Base-by-base conservation (phyloP, 2,329 filamentous ascomycete species). In the Endothia cerciana region DNA sequence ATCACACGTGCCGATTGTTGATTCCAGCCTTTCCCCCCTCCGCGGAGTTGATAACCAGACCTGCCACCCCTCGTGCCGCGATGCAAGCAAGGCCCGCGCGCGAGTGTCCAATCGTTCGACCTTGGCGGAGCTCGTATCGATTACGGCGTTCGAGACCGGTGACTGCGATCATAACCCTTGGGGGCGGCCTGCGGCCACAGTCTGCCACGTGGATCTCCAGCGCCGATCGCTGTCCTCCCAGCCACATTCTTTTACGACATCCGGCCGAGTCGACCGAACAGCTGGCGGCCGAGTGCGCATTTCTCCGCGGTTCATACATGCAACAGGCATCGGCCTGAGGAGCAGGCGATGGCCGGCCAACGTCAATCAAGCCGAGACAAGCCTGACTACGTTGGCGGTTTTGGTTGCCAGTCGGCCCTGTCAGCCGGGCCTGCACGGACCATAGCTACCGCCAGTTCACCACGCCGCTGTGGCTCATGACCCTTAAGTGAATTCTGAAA, bases 401-500 rank as follows among this genome's bases (percentile, higher is more conserved):
- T 49, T 49, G 33, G 33, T 10, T 10, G 33, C 25, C 22, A 28
- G 22, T 10, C 47, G 28, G 11, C 28, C 22, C 25, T 51, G 22
- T 28, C 8, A 15, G 25, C 25, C 25, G 15, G 4, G 15, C 22
- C 13, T 11, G 51, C 28, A 55, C 51, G 28, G 30, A n/a, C 51
- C 51, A 55, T 4, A 5, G 19, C 15, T 3, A 55, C 17, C 19
- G 28, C 51, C 19, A 13, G 47, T 8, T 30, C 47, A 17, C 43
- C 43, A 47, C n/a, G 45, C 45, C 22, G 45, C 45, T 11, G 22
- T 49, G 45, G 47, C 47, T 51, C 47, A 51, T 22, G 47, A 51
- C 45, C n/a, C 45, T 7, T n/a, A 47, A n/a, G n/a, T n/a, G n/a
- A 51, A 55, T 11, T 55, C 51, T 55, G 51, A 55, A 55, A 55